phyloP scores from a whole-genome alignment of 169 alveolate species.

The Eimeria maxima region DNA sequence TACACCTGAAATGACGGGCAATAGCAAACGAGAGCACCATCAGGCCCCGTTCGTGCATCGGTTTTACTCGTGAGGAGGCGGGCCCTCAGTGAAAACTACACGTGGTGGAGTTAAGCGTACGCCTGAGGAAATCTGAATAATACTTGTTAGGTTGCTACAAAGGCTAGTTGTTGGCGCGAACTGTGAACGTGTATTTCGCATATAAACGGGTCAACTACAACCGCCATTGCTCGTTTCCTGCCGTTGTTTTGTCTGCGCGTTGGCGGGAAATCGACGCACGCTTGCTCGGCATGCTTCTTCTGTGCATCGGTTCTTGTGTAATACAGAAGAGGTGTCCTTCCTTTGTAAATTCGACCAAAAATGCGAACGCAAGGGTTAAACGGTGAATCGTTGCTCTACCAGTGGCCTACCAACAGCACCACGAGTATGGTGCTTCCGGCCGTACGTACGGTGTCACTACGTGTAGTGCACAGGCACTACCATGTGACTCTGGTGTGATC shows the following conservation, averaged over 20 bases:
- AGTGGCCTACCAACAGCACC: background rate
- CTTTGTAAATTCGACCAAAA: background rate
- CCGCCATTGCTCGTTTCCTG: background rate
- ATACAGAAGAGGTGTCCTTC: background rate
- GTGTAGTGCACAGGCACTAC: too few species aligned
- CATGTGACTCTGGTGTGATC: too few species aligned
- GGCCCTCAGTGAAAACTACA: background rate
- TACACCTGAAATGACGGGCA: background rate
- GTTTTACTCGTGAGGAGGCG: background rate
- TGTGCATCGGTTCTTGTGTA: background rate
- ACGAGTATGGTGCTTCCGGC: too few species aligned
- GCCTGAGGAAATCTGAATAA: background rate
- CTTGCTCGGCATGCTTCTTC: background rate
- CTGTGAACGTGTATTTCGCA: background rate
- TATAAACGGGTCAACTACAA: background rate
- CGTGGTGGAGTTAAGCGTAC: background rate
- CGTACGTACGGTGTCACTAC: too few species aligned
- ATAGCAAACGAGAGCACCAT: background rate
- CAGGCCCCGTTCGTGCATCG: background rate
- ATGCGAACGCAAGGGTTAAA: background rate
- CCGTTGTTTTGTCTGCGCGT: background rate
- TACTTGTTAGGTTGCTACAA: background rate
- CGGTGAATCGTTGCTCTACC: background rate
- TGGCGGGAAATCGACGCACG: slow-evolving; percentile 36
- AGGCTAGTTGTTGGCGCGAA: background rate